Conservation (phyloP, 2,329 filamentous ascomycete species). For the Aspergillus ochraceoroseus region DNA sequence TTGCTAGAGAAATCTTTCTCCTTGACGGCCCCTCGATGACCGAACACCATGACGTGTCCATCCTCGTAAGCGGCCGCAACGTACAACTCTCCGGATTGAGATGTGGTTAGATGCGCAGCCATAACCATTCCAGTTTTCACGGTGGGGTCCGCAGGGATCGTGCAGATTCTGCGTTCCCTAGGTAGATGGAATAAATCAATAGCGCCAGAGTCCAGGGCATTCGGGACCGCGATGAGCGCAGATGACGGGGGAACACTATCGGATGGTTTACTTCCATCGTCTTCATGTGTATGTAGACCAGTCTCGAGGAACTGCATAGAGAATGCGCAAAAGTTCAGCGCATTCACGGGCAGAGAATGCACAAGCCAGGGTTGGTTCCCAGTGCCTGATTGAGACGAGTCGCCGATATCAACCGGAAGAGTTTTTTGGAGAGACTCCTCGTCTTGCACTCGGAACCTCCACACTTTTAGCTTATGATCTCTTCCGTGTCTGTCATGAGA, state of each 20-base stretch:
- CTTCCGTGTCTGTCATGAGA: conserved; percentile 69
- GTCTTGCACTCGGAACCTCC: conserved; percentile 68
- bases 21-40: conserved; percentile 44
- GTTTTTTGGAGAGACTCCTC: conserved; percentile 54
- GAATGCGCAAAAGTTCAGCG: conserved; percentile 83
- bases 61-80: conserved; percentile 80
- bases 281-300: neutral
- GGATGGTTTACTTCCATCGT: neutral
- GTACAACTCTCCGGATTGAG: conserved; percentile 50
- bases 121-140: conserved; percentile 70
- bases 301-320: conserved; percentile 26
- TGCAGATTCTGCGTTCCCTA: conserved; percentile 62
- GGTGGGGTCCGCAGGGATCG: conserved; percentile 46
- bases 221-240: conserved; percentile 73
- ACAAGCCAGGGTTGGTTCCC: conserved; percentile 67
- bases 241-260: conserved; percentile 4
- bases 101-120: conserved; percentile 60
- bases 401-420: conserved; percentile 63
- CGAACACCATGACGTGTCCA: conserved; percentile 65
- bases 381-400: conserved; percentile 23
- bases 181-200: conserved; percentile 84
- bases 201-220: conserved; percentile 66
- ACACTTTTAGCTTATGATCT: conserved; percentile 80
- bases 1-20: conserved; percentile 28
- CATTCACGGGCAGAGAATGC: conserved; percentile 78